Evolutionary conservation across 2,329 filamentous ascomycete species (phyloP).

Genomic region (Pseudogymnoascus destructans): DNA sequence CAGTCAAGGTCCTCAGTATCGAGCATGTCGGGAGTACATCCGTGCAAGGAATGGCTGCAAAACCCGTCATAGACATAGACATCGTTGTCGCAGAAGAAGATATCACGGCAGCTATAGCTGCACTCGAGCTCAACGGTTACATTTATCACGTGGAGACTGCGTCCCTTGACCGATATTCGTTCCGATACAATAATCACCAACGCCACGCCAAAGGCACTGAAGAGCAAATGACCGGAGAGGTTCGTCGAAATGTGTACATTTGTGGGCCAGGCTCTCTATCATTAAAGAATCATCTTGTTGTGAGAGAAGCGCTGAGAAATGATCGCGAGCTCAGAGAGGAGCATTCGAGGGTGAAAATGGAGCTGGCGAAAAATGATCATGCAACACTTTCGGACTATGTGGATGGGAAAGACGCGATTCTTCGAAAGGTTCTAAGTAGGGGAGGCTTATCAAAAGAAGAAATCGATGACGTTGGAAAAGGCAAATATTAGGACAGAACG

Average conservation of each 20-base stretch:
- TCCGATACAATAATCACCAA: conserved; percentile 22
- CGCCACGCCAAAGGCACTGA: not conserved
- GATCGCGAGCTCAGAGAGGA: conserved; percentile 25
- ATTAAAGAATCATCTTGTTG: conserved; percentile 28
- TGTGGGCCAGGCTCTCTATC: conserved; percentile 26
- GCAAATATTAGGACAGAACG: conserved; percentile 8
- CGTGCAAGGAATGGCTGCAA: conserved; percentile 36
- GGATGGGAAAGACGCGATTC: conserved; percentile 16
- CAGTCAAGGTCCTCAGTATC: conserved; percentile 23
- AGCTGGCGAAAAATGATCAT: conserved; percentile 12
- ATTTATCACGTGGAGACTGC: conserved; percentile 27
- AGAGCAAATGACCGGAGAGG: not conserved
- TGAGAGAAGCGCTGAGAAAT: conserved; percentile 26
- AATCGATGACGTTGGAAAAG: conserved; percentile 14
- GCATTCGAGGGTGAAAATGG: conserved; percentile 17
- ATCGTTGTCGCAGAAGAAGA: conserved; percentile 28
- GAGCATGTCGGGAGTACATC: conserved; percentile 39
- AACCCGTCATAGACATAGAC: conserved; percentile 40
- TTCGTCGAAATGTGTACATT: conserved; percentile 28
- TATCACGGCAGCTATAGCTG: conserved; percentile 21
- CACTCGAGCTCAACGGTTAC: conserved; percentile 26
- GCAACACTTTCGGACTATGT: conserved; percentile 14
- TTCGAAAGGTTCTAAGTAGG: conserved; percentile 17
- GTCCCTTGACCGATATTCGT: conserved; percentile 26
- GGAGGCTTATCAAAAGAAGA: conserved; percentile 17